These are phyloP conservation scores for Mycena sanguinolenta DNA, from an alignment of 768 basidiomycete species.

Conservation along the genomic window DNA sequence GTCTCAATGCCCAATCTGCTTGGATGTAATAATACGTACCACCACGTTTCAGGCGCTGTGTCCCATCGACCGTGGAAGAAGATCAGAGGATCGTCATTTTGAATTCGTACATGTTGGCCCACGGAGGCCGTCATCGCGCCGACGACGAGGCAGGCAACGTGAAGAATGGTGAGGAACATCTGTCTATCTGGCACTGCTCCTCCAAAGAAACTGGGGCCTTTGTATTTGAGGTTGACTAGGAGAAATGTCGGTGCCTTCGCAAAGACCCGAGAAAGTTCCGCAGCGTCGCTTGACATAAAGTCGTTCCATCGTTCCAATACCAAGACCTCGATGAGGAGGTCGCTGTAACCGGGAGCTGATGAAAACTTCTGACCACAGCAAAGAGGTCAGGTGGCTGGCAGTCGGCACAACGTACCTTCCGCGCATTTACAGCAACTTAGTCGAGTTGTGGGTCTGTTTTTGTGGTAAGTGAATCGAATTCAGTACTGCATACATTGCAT, in stretches of 20 bases:
- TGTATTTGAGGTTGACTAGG: background rate
- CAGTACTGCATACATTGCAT: too few species aligned
- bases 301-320: too few species aligned
- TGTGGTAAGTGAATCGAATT: too few species aligned
- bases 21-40: constrained; percentile 48
- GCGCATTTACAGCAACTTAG: too few species aligned
- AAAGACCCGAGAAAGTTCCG: background rate
- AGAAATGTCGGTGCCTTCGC: constrained; percentile 1
- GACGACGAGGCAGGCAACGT: background rate
- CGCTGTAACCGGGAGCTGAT: too few species aligned
- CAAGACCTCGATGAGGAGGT: too few species aligned
- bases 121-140: background rate
- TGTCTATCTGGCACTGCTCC: background rate
- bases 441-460: too few species aligned
- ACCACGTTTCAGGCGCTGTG: constrained; percentile 66
- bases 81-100: constrained; percentile 57
- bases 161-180: background rate
- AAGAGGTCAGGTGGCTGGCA: too few species aligned
- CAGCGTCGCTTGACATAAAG: too few species aligned
- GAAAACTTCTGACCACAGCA: too few species aligned
- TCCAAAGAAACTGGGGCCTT: background rate
- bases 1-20: too few species aligned
- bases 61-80: constrained; percentile 69
- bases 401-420: too few species aligned
- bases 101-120: constrained; percentile 31